A percentile compares a stretch with the other conserved stretches of the same genome.
phyloP scores from a whole-genome alignment of 1,139 yeast species.

The Zhuliangozyma parablackwelliae region DNA sequence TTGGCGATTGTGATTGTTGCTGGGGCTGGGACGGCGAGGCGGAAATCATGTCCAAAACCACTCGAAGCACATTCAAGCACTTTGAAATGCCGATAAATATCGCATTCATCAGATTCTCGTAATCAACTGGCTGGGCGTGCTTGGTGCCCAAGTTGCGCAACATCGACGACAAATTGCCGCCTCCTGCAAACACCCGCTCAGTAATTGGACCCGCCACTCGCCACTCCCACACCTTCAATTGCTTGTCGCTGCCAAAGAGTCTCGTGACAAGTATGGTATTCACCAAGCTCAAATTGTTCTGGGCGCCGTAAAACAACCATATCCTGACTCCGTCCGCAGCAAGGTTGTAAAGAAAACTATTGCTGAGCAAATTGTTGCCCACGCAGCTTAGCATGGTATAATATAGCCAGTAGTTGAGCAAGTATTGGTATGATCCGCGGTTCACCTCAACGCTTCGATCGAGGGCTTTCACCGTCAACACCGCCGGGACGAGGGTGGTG shows the following conservation, averaged over 20 bases:
- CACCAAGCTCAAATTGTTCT: conserved; percentile 6
- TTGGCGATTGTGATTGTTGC: no score
- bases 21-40: no score
- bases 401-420: conserved; percentile 13
- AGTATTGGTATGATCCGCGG: conserved; percentile 8
- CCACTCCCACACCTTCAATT: conserved; percentile 4
- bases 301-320: conserved; percentile 11
- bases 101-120: not conserved
- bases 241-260: not conserved
- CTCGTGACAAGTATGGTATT: conserved; percentile 5
- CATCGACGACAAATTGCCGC: conserved; percentile 6
- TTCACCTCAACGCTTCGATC: conserved; percentile 8
- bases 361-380: conserved; percentile 1
- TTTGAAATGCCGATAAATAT: not conserved
- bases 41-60: no score
- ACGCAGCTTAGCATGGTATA: conserved; percentile 7
- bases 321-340: not conserved
- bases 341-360: conserved; percentile 1
- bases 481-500: conserved; percentile 10
- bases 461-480: conserved; percentile 10
- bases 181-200: conserved; percentile 3
- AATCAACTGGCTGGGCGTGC: conserved; percentile 5
- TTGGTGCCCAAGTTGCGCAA: conserved; percentile 7
- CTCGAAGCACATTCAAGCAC: no score
- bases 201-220: conserved; percentile 3